Conservation (phyloP, 129 eudicot genomes). For the Glebionis coronaria region DNA sequence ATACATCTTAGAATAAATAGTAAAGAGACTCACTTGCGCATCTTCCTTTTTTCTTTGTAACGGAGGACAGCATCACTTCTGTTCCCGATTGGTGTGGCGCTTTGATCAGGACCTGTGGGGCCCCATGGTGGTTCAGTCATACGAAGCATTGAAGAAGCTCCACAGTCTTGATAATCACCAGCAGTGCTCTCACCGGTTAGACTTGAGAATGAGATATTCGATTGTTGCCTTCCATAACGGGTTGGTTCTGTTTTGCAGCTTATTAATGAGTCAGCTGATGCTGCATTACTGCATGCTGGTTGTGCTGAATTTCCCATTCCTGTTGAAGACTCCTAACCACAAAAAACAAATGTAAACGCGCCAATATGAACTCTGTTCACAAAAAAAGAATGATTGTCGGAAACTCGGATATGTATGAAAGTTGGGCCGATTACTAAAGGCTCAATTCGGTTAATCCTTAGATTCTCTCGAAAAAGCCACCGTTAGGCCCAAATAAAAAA, state of each 20-base stretch:
- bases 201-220: slow-evolving; percentile 41
- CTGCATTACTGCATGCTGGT: slow-evolving; percentile 45
- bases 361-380: not conserved
- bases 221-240: slow-evolving; percentile 38
- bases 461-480: no score
- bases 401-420: not conserved
- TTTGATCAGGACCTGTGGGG: slow-evolving; percentile 27
- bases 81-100: slow-evolving; percentile 26
- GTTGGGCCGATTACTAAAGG: no score
- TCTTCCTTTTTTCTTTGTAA: slow-evolving; percentile 62
- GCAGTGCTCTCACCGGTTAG: slow-evolving; percentile 37
- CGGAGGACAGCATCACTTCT: slow-evolving; percentile 63
- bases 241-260: slow-evolving; percentile 52
- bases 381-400: not conserved
- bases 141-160: slow-evolving; percentile 41
- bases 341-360: not conserved
- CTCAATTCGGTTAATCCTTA: no score
- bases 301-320: slow-evolving; percentile 28
- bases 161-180: slow-evolving; percentile 49
- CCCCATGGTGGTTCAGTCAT: slow-evolving; percentile 52
- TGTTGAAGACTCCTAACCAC: slow-evolving; percentile 32
- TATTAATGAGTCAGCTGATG: slow-evolving; percentile 42
- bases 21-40: slow-evolving; percentile 54
- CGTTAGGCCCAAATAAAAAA: no score
- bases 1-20: not conserved